Conservation (phyloP, 495 filamentous ascomycete species). For the Saxispiralis lemnorum region DNA sequence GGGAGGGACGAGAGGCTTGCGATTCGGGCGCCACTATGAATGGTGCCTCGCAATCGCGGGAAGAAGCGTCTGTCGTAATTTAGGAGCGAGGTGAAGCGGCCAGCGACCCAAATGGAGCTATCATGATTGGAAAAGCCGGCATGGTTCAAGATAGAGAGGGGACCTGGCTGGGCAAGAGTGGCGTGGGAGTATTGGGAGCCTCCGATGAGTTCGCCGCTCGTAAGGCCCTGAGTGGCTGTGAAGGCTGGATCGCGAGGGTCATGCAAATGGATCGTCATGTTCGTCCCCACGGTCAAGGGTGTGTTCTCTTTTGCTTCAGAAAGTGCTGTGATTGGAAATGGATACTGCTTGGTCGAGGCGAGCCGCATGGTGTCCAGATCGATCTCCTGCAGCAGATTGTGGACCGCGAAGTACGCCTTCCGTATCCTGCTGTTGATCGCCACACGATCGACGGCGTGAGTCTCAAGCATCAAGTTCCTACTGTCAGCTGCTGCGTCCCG, state of each 20-base stretch:
- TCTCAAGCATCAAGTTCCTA: slow-evolving; percentile 34
- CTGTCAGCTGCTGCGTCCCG: slow-evolving; percentile 19
- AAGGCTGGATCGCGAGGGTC: slow-evolving; percentile 42
- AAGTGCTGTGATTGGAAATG: slow-evolving; percentile 67
- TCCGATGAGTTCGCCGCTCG: slow-evolving; percentile 25
- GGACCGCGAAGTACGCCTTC: slow-evolving; percentile 60
- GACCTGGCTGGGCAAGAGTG: slow-evolving; percentile 61
- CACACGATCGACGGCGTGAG: slow-evolving; percentile 68
- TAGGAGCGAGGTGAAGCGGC: slow-evolving; percentile 77
- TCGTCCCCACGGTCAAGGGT: slow-evolving; percentile 76
- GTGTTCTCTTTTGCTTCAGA: slow-evolving; percentile 55
- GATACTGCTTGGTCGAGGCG: slow-evolving; percentile 53
- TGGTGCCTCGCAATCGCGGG: slow-evolving; percentile 54
- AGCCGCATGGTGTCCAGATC: slow-evolving; percentile 64
- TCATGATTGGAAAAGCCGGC: slow-evolving; percentile 28
- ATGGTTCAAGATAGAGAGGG: slow-evolving; percentile 66
- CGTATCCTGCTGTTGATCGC: slow-evolving; percentile 56
- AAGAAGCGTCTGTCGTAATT: slow-evolving; percentile 81
- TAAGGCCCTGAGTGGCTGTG: slow-evolving; percentile 21
- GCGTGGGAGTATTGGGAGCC: slow-evolving; percentile 29
- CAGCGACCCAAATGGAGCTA: slow-evolving; percentile 62
- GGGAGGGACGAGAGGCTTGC: slow-evolving; percentile 61
- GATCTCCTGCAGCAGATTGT: slow-evolving; percentile 60
- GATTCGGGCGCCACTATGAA: slow-evolving; percentile 68
- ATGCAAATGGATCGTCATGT: slow-evolving; percentile 64